Base-by-base conservation (phyloP, 2,329 filamentous ascomycete species). In the Clarireedia hainanense region DNA sequence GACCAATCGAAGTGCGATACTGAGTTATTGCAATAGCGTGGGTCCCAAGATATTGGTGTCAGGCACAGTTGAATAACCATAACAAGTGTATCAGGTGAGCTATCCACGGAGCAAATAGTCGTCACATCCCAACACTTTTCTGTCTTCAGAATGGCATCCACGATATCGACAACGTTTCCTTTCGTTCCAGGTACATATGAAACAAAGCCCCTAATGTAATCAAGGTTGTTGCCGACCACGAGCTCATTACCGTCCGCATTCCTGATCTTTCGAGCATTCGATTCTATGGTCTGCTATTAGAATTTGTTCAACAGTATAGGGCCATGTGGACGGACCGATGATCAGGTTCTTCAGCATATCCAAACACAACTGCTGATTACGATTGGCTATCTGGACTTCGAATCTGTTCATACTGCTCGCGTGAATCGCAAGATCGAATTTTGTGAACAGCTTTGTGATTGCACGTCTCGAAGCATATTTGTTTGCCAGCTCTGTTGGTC, bases 271-370 rank as follows among this genome's bases (percentile, higher is more conserved):
- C 30, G 24, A 24, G 63, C 64, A 59, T 67, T 59, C 2, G 65
- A 68, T 47, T 68, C 66, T 68, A 27, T 56, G 26, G 6, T 6
- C 12, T 40, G 27, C 3, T 12, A 26, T 46, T 45, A 55, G 53
- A 17, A 27, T 39, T n/a, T n/a, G 10, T 46, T 45, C n/a, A 5
- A 17, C 23, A 17, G 37, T 17, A 42, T 36, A 17, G 26, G 46
- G 12, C 4, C 7, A 20, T 43, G 26, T 36, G 12, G 10, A 65
- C 73, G 59, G 62, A 77, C 76, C 75, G 7, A 71, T 60, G 55
- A 78, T 73, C 39, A 79, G 61, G 34, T 72, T 71, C 34, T 61
- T 65, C 5, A 79, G 56, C 26, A 75, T 63, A 20, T 64, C 58
- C 10, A 78, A 49, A 26, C 69, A 70, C 17, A 5, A 34, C 30